Evolutionary conservation across 805 yeast genomes (phyloP).

Genomic region (Saccharomyces kudriavzevii): DNA sequence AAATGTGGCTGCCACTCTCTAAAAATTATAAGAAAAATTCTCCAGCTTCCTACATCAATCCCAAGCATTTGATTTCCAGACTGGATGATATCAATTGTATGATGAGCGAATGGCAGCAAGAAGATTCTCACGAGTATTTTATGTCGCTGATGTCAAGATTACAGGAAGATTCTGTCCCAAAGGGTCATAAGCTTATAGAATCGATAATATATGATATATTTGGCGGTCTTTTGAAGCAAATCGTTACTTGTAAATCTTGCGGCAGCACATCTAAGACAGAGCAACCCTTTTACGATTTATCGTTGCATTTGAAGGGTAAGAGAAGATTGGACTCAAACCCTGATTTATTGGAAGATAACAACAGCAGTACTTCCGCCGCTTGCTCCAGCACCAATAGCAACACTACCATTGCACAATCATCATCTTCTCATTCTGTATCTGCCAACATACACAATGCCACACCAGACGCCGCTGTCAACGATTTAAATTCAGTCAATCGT

Average conservation of each 20-base stretch:
- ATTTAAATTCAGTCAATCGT: slow-evolving; percentile 3
- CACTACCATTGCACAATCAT: neutral
- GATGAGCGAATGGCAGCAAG: slow-evolving; percentile 98
- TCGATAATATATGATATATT: slow-evolving; percentile 86
- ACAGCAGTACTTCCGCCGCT: neutral
- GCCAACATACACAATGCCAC: neutral
- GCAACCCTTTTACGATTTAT: slow-evolving; percentile 89
- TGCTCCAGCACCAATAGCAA: neutral
- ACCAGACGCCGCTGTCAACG: neutral
- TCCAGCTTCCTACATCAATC: slow-evolving; percentile 50
- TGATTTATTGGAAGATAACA: slow-evolving; percentile 3
- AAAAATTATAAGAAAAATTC: slow-evolving; percentile 21
- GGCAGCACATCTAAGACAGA: slow-evolving; percentile 76
- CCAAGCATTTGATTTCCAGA: slow-evolving; percentile 61
- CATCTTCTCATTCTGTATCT: neutral
- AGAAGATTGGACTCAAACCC: slow-evolving; percentile 34
- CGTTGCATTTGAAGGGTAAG: slow-evolving; percentile 60
- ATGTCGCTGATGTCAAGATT: slow-evolving; percentile 83
- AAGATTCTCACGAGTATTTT: slow-evolving; percentile 94
- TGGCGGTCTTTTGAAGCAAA: slow-evolving; percentile 83
- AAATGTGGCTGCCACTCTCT: slow-evolving; percentile 59
- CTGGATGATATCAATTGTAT: slow-evolving; percentile 82
- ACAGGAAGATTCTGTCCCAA: slow-evolving; percentile 90
- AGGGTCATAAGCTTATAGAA: slow-evolving; percentile 72
- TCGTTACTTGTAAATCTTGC: slow-evolving; percentile 76